These are phyloP conservation scores for Saccharomyces eubayanus DNA, from an alignment of 805 yeast species.

Conservation along the genomic window DNA sequence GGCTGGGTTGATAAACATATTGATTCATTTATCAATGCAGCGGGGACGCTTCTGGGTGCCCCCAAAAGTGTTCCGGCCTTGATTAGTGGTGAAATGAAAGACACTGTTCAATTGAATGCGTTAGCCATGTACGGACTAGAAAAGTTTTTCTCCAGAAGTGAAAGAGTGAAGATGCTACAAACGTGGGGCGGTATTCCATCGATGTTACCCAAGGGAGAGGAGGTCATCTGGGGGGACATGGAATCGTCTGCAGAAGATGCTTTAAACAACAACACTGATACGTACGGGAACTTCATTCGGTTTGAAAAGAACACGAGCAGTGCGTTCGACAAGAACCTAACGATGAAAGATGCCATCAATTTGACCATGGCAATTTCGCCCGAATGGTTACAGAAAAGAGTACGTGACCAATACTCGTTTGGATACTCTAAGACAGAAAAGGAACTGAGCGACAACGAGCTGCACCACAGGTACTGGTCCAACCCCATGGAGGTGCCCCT, in stretches of 20 bases:
- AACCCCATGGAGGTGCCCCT: conserved; percentile 88
- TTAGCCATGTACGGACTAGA: conserved; percentile 91
- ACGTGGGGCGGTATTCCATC: conserved; percentile 89
- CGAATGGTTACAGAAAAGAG: conserved; percentile 62
- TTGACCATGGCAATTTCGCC: conserved; percentile 60
- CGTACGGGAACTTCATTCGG: conserved; percentile 55
- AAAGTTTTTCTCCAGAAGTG: conserved; percentile 82
- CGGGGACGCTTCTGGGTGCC: conserved; percentile 88
- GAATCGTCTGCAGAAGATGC: conserved; percentile 65
- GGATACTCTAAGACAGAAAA: conserved; percentile 58
- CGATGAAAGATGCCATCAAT: conserved; percentile 62
- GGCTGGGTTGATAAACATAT: conserved; percentile 81
- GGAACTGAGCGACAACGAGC: conserved; percentile 58
- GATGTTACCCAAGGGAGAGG: conserved; percentile 96
- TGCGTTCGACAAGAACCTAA: conserved; percentile 45
- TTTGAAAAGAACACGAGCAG: conserved; percentile 38
- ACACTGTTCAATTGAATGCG: conserved; percentile 88
- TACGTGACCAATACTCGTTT: conserved; percentile 62
- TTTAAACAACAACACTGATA: conserved; percentile 20
- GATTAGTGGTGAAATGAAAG: conserved; percentile 96
- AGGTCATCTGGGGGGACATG: conserved; percentile 75
- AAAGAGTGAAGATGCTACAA: conserved; percentile 76
- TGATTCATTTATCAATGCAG: conserved; percentile 73
- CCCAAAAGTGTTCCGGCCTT: conserved; percentile 90
- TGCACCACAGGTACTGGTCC: conserved; percentile 77